phyloP scores from a whole-genome alignment of 2,329 filamentous ascomycete genomes.

The Talaromyces funiculosus region DNA sequence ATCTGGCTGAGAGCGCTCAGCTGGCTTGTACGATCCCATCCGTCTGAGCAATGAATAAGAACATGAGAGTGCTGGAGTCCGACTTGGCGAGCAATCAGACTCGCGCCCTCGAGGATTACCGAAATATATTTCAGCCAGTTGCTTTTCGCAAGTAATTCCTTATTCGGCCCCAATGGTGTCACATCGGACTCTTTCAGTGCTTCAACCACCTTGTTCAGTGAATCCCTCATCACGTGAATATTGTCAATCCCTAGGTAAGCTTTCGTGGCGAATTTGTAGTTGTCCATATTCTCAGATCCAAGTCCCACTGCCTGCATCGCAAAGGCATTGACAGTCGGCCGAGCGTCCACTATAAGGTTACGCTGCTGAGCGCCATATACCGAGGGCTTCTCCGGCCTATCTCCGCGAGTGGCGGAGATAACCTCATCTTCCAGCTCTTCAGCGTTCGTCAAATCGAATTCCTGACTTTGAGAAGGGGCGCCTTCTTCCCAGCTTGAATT shows the following conservation, averaged over 20 bases:
- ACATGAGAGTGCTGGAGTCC: slow-evolving; percentile 92
- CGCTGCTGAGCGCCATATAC: slow-evolving; percentile 89
- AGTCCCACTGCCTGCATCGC: slow-evolving; percentile 90
- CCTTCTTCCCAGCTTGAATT: slow-evolving; percentile 50
- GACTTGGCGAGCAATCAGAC: slow-evolving; percentile 78
- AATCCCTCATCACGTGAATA: slow-evolving; percentile 95
- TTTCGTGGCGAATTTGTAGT: slow-evolving; percentile 88
- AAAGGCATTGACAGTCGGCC: slow-evolving; percentile 87
- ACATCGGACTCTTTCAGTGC: slow-evolving; percentile 90
- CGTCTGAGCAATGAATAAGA: slow-evolving; percentile 94
- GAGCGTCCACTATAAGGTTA: slow-evolving; percentile 92
- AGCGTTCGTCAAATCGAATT: slow-evolving; percentile 53
- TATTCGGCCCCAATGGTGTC: slow-evolving; percentile 72
- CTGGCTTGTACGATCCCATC: slow-evolving; percentile 96
- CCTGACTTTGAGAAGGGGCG: slow-evolving; percentile 28
- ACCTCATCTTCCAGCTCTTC: slow-evolving; percentile 66
- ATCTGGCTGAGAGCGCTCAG: slow-evolving; percentile 86
- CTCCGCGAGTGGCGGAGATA: slow-evolving; percentile 50
- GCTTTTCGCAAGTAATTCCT: slow-evolving; percentile 74
- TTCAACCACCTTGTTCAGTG: slow-evolving; percentile 79
- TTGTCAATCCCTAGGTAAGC: slow-evolving; percentile 95
- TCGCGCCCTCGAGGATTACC: slow-evolving; percentile 75
- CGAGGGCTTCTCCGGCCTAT: slow-evolving; percentile 57
- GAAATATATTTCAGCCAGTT: slow-evolving; percentile 88
- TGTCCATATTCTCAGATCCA: slow-evolving; percentile 96